Base-by-base conservation (phyloP, 176 grass and related monocot genomes). In the Melocanna baccifera region DNA sequence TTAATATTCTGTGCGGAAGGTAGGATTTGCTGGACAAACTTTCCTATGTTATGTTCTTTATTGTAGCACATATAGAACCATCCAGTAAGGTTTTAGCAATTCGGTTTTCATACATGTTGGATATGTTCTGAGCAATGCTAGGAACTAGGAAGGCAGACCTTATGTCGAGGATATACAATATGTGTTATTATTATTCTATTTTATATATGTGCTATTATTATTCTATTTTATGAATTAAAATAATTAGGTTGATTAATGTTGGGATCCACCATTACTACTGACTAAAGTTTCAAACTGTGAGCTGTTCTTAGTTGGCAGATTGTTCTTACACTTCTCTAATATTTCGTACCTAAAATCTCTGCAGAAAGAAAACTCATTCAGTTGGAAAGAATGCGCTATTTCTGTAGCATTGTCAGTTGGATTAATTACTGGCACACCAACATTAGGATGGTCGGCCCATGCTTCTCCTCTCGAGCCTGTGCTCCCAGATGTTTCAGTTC, bases 401-500 rank as follows among this genome's bases (percentile, higher is more conserved):
- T 99, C 96, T 71, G 75, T 92, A 73, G 89, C 96, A 50, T 83
- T 99, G 34, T 90, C 96, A 37, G 83, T 96, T 83, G 93, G 96
- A 62, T 62, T 99, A 84, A 77, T 96, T 25, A 91, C 86, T 78
- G 73, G 56, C 29, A 52, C 86, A 9, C 83, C 93, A 61, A 83
- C 81, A 43, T 75, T 91, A 42, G 69, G 85, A 43, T 82, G 62
- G 66, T 66, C 83, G 13, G 91, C 96, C 12, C 71, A 89, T 53
- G 96, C 96, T 41, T 83, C 79, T 70, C 84, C 93, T 74, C 55
- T 78, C 9, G 59, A 79, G 81, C 90, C 91, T 77, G 91, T 85
- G 52, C 32, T 99, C 62, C 96, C 96, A 52, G 93, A 99, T 85
- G 47, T 96, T 7, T 99, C 96, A 32, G 96, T 99, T 85, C 89